These are phyloP conservation scores for Trypanosoma melophagium DNA, from an alignment of 208 protist genomes.

Conservation along the genomic window DNA sequence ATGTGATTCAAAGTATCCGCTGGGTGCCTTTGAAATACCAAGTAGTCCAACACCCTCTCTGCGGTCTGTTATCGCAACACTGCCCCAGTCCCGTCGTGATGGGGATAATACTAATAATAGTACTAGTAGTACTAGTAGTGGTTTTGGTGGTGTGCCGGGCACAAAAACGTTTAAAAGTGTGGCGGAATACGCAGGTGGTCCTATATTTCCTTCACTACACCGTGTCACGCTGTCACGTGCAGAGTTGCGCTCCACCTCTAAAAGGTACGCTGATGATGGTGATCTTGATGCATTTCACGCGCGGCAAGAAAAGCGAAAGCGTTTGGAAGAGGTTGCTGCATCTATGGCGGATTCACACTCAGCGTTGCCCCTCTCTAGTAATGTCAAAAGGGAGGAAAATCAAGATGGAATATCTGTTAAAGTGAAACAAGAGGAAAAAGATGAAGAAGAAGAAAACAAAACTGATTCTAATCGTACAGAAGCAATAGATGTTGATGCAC, in stretches of 20 bases:
- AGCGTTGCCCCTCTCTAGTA: not conserved
- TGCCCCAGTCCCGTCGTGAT: not conserved
- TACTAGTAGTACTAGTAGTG: not conserved
- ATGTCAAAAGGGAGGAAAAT: constrained; percentile 11
- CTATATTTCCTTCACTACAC: constrained; percentile 58
- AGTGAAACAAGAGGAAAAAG: constrained; percentile 21
- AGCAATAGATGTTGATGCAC: constrained; percentile 75
- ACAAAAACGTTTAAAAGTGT: constrained; percentile 25
- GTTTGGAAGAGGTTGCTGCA: constrained; percentile 46
- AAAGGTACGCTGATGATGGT: constrained; percentile 70
- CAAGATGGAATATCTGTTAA: not conserved
- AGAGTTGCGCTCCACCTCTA: constrained; percentile 51
- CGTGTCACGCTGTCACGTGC: constrained; percentile 63
- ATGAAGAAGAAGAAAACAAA: constrained; percentile 9
- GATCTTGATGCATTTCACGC: constrained; percentile 41
- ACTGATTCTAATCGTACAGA: constrained; percentile 9
- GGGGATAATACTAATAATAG: too few species aligned
- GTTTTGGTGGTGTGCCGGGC: not conserved
- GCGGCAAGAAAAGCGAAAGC: constrained; percentile 45
- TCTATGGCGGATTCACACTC: constrained; percentile 25
- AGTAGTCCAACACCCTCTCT: not conserved
- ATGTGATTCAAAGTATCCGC: not conserved
- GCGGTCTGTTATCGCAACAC: not conserved
- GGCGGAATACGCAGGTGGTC: constrained; percentile 63
- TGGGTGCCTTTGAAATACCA: not conserved